Evolutionary conservation across 768 basidiomycete species (phyloP), one percentile per base, ranked within the genome.

Genomic region (Tylopilus vinaceipallidus): DNA sequence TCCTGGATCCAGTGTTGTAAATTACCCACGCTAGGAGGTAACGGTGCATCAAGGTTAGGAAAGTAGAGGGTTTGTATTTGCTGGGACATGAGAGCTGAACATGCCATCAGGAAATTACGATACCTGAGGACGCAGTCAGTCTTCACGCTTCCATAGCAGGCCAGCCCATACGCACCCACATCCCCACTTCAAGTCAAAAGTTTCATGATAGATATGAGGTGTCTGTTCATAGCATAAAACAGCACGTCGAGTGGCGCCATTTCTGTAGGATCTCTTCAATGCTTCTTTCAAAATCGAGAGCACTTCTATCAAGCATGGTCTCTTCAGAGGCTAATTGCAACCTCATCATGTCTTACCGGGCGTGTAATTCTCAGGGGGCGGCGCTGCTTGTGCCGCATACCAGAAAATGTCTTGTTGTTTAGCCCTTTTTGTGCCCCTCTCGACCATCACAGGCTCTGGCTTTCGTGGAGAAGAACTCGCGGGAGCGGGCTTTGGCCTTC

Each of bases 21-120:
- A 58, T 88, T 84, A 16, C 82, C 73, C 16, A 95, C 75, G 17
- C 90, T 75, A 2, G 92, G 93, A 2, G 78, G 68, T 10, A 70
- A 68, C 4, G 80, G 78, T n/a, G 68, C 54, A 44, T 82, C 79
- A 3, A 92, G 71, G 16, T 84, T 69, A 2, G 78, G 69, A 48
- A 77, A 78, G 65, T 92, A 93, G 47, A 76, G 47, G 2, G 79
- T 77, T 61, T 88, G 86, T 12, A 65, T 48, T 45, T 67, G 66
- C 61, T 93, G 91, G 42, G 75, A 77, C 77, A 88, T 82, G 19
- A 93, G 75, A 6, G 80, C 77, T 3, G 83, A 73, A 61, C 88
- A 91, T 9, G 78, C 73, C 84, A 93, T 92, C 55, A 89, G 57
- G 57, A 86, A 92, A 63, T 91, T 92, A 19, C 88, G 84, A 61